Evolutionary conservation across 2,329 filamentous ascomycete genomes (phyloP), one percentile per base, ranked within the genome.

Genomic region (Fonsecaea monophora): DNA sequence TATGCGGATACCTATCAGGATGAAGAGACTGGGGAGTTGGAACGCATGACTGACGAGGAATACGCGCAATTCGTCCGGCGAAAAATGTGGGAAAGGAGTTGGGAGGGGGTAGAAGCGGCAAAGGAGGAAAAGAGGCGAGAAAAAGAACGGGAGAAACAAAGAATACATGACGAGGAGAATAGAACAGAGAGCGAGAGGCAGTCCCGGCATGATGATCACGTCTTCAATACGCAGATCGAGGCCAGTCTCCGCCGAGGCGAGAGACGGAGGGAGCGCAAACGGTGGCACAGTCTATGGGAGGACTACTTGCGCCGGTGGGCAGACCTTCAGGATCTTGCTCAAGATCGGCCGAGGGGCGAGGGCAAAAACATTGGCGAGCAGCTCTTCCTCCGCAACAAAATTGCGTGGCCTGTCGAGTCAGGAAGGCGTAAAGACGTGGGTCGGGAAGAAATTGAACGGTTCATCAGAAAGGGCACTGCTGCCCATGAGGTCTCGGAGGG

Each of bases 11-110:
- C 84, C 0, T 78, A 80, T 1, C 73, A 78, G 70, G 74, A 82
- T 75, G 85, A 85, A 74, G 60, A 80, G 70, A 59, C 80, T 72
- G 86, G 86, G 15, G 82, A 84, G 66, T 82, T 97, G 12, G 92
- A 97, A 78, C 85, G 84, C 70, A 98, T 98, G 94, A 89, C 84
- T 8, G 95, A 98, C 73, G 94, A 98, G 34, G 91, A 97, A 77
- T 99, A 98, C 77, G 91, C 92, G 0, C 83, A 88, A 1, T 90
- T 94, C 77, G 94, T 99, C 45, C 88, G 94, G 18, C 85, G 86
- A 60, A 89, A 89, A 79, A 98, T 99, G 95, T 99, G 93, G 90
- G 94, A 97, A 83, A 93, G 92, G 80, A 96, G 91, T 61, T 89
- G 97, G 75, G 90, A 94, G 71, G 91, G 94, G 25, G 81, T 96